A percentile compares a stretch with the other conserved stretches of the same genome.
Conservation (phyloP, 164 flowering plant genomes). For the Piper longum region DNA sequence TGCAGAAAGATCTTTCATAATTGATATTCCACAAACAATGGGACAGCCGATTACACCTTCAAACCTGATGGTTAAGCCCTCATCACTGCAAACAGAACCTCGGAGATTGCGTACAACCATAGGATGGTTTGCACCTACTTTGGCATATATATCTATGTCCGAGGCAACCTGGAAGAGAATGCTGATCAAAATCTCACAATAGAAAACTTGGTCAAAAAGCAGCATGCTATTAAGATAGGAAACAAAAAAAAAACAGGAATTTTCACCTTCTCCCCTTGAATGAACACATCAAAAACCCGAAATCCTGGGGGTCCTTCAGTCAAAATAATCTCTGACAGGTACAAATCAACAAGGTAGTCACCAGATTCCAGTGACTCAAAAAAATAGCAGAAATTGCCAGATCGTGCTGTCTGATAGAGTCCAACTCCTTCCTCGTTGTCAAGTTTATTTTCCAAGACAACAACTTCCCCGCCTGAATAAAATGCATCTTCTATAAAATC, state of each 20-base stretch:
- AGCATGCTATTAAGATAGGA: neutral
- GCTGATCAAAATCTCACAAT: neutral
- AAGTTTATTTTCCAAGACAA: slow-evolving; percentile 22
- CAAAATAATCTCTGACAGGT: slow-evolving; percentile 52
- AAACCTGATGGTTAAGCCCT: slow-evolving; percentile 39
- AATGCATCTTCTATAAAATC: slow-evolving; percentile 24
- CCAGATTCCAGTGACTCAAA: slow-evolving; percentile 28
- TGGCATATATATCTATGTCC: slow-evolving; percentile 40
- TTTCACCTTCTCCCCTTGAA: slow-evolving; percentile 55
- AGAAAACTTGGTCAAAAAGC: neutral
- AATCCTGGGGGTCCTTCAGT: slow-evolving; percentile 46
- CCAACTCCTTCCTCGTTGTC: slow-evolving; percentile 17
- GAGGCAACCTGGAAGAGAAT: slow-evolving; percentile 29
- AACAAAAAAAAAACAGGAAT: neutral
- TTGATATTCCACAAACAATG: slow-evolving; percentile 43
- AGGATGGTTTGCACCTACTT: slow-evolving; percentile 45
- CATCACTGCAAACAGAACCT: slow-evolving; percentile 21
- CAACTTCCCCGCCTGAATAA: slow-evolving; percentile 35
- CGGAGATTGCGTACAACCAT: slow-evolving; percentile 31
- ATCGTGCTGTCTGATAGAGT: slow-evolving; percentile 47
- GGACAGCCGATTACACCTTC: slow-evolving; percentile 44
- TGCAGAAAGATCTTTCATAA: slow-evolving; percentile 23
- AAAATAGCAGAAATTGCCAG: slow-evolving; percentile 38
- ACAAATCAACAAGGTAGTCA: slow-evolving; percentile 35
- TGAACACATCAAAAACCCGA: slow-evolving; percentile 50